Evolutionary conservation across 2,329 filamentous ascomycete species (phyloP).

Genomic region (Cyphellophora attinorum): DNA sequence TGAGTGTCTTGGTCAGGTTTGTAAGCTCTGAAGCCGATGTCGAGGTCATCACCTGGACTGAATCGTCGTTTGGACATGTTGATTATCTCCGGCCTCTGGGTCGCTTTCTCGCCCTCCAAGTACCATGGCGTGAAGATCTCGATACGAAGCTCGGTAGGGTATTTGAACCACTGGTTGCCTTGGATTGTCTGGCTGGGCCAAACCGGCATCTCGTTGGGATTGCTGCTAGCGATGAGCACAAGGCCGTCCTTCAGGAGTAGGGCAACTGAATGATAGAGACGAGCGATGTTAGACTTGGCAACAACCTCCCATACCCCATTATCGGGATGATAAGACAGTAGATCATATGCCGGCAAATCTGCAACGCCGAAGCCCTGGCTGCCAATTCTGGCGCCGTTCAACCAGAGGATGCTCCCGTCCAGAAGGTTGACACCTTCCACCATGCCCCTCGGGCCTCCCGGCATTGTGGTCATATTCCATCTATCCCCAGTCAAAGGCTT

Average conservation of each 20-base stretch:
- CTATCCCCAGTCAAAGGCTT: conserved; percentile 38
- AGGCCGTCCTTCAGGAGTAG: conserved; percentile 52
- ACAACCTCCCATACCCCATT: conserved; percentile 40
- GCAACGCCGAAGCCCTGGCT: conserved; percentile 53
- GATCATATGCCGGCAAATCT: conserved; percentile 42
- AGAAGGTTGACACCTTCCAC: conserved; percentile 50
- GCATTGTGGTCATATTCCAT: conserved; percentile 53
- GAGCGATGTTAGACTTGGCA: conserved; percentile 32
- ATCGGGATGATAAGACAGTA: conserved; percentile 49
- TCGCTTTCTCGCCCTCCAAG: conserved; percentile 41
- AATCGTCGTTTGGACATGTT: conserved; percentile 35
- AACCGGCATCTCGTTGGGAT: conserved; percentile 50
- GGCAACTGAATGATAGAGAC: conserved; percentile 53
- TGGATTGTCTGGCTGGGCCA: conserved; percentile 29
- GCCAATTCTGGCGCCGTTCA: conserved; percentile 50
- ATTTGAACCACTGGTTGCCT: conserved; percentile 33
- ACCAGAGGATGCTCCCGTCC: conserved; percentile 50
- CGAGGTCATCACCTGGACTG: conserved; percentile 37
- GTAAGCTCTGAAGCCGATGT: conserved; percentile 19
- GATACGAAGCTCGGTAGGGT: conserved; percentile 51
- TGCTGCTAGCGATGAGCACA: conserved; percentile 49
- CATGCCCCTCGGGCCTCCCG: conserved; percentile 46
- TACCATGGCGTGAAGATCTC: conserved; percentile 55
- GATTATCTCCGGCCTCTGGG: conserved; percentile 39
- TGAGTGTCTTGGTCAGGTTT: conserved; percentile 22